Conservation (phyloP, 2,329 filamentous ascomycete genomes). For the Talaromyces albobiverticillius region DNA sequence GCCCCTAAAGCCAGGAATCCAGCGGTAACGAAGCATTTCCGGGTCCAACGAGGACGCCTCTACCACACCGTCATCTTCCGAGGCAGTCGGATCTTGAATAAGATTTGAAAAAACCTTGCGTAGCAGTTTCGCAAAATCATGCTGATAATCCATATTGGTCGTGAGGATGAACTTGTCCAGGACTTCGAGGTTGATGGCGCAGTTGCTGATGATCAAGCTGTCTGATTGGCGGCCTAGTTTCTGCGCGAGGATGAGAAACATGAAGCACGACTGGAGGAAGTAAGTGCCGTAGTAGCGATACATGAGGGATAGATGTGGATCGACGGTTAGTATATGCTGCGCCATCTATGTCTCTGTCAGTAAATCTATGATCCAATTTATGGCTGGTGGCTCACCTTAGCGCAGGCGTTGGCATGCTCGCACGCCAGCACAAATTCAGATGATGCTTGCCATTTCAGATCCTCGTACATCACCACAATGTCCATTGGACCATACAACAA, state of each 20-base stretch:
- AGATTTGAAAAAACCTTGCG: not conserved
- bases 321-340: not conserved
- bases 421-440: slow-evolving; percentile 2
- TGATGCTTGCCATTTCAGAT: slow-evolving; percentile 1
- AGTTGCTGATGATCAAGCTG: slow-evolving; percentile 1
- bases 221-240: slow-evolving; percentile 3
- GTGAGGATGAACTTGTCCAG: slow-evolving; percentile 1
- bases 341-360: not conserved
- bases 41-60: not conserved
- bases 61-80: not conserved
- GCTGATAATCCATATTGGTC: slow-evolving; percentile 2
- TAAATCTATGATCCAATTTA: not conserved
- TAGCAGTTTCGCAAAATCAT: slow-evolving; percentile 4
- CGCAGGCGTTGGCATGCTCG: slow-evolving; percentile 1
- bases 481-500: slow-evolving; percentile 3
- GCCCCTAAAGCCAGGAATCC: not conserved
- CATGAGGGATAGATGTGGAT: slow-evolving; percentile 4
- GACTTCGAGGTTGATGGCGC: slow-evolving; percentile 1
- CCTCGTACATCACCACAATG: slow-evolving; percentile 5
- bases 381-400: not conserved
- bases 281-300: slow-evolving; percentile 3
- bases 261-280: not conserved
- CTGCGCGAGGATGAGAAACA: not conserved
- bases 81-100: not conserved
- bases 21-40: slow-evolving; percentile 6